These are phyloP conservation scores for Candida takata DNA, from an alignment of 805 yeast genomes.

Conservation along the genomic window DNA sequence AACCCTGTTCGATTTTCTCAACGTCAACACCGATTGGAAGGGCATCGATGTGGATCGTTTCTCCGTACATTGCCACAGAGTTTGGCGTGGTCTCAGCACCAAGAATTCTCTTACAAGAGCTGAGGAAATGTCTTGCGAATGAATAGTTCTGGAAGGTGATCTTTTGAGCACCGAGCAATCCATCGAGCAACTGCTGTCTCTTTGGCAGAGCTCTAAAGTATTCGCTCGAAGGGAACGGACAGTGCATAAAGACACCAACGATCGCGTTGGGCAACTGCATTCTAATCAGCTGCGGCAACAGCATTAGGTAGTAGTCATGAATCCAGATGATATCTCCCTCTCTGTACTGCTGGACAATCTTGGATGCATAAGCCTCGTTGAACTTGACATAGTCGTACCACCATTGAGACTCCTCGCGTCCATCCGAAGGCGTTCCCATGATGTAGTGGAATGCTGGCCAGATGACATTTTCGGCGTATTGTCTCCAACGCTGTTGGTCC, in stretches of 20 bases:
- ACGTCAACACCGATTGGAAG: constrained; percentile 90
- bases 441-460: constrained; percentile 97
- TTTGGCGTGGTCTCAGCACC: constrained; percentile 54
- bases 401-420: constrained; percentile 69
- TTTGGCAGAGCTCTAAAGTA: constrained; percentile 85
- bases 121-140: constrained; percentile 84
- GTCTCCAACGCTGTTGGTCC: constrained; percentile 79
- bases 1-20: constrained; percentile 53
- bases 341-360: constrained; percentile 60
- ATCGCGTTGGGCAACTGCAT: constrained; percentile 71
- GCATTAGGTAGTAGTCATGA: constrained; percentile 86
- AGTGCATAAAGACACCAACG: constrained; percentile 88
- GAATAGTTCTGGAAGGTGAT: constrained; percentile 82
- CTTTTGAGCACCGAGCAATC: constrained; percentile 84
- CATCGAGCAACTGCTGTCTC: constrained; percentile 76
- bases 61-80: constrained; percentile 67
- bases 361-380: constrained; percentile 85
- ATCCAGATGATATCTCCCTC: constrained; percentile 94
- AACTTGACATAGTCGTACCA: constrained; percentile 82
- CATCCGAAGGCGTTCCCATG: constrained; percentile 66
- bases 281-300: constrained; percentile 81
- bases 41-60: constrained; percentile 63
- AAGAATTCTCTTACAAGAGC: constrained; percentile 80
- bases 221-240: constrained; percentile 95
- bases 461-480: constrained; percentile 79